Base-by-base conservation (phyloP, 495 filamentous ascomycete species). In the Pseudomonodictys pantanalensis region DNA sequence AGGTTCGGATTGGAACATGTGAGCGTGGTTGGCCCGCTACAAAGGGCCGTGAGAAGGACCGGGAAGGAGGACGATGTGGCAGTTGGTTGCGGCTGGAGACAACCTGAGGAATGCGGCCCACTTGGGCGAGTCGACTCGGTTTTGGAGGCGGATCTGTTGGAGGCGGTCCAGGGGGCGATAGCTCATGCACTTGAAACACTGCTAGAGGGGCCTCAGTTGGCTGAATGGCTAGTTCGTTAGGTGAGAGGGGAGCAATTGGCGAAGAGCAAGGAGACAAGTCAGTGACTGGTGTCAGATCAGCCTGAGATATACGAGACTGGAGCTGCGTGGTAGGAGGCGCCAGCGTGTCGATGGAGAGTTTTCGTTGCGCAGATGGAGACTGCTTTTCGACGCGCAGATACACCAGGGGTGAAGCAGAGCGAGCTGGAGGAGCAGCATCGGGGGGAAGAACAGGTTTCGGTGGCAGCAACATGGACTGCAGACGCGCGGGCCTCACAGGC, bases 81-180 rank as follows among this genome's bases (percentile, higher is more conserved):
- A 85, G 81, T 43, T 86, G 81, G 54, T 86, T 86, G 32, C 82
- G 77, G 39, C 77, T 79, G 38, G 86, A 92, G 32, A 92, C 82
- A 10, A 97, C 90, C 64, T 85, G 85, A 20, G 92, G 92, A 58
- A 97, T 97, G 9, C 92, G 86, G 11, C 92, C 92, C 52, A 97
- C 85, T 65, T 91, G 92, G 33, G 86, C 83, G 25, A 96, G 75
- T 43, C 83, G 43, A 64, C 71, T 61, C 41, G 68, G 65, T 35
- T 58, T 47, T 3, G 62, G 50, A 47, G 75, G 75, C 52, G 52
- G 63, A 11, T 56, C 65, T 20, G 73, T 62, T 1, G 70, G 64
- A 33, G 72, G 71, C 30, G 68, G 65, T 6, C 71, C 69, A 23
- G 70, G 57, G 11, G 62, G 57, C 15, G 48, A 51, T 12, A 58